Conservation (phyloP, 176 grass and related monocot species). For the Musa beccarii region DNA sequence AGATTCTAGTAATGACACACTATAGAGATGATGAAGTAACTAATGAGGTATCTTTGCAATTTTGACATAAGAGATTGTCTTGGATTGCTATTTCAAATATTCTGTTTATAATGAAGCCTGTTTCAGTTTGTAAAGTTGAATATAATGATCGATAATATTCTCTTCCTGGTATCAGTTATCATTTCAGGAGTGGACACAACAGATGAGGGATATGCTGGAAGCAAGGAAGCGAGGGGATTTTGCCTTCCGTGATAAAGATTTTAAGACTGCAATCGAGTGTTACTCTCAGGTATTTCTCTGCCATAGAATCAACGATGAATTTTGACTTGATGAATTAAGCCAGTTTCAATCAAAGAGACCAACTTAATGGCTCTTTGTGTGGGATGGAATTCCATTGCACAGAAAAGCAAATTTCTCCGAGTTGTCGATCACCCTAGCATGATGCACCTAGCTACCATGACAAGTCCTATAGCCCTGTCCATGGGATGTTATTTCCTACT, state of each 20-base stretch:
- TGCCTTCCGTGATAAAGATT: slow-evolving; percentile 96
- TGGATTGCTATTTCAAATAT: background rate
- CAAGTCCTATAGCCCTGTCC: no score
- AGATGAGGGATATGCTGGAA: slow-evolving; percentile 96
- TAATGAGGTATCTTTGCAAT: slow-evolving; percentile 56
- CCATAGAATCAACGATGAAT: background rate
- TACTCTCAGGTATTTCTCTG: slow-evolving; percentile 65
- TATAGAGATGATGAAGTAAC: slow-evolving; percentile 91
- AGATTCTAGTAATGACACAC: slow-evolving; percentile 68
- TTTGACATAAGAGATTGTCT: background rate
- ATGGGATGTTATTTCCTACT: no score
- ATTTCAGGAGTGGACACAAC: slow-evolving; percentile 98
- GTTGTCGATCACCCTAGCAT: background rate
- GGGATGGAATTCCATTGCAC: background rate
- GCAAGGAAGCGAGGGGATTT: slow-evolving; percentile 82
- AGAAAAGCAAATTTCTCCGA: background rate
- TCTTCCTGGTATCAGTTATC: slow-evolving; percentile 44
- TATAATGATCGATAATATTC: background rate
- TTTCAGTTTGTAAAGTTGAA: background rate
- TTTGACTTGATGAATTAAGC: background rate
- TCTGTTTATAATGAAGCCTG: background rate
- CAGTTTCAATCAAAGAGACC: background rate
- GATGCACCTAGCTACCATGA: no score
- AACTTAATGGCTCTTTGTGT: background rate
- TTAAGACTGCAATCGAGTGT: slow-evolving; percentile 72